phyloP scores from a whole-genome alignment of 1,139 yeast genomes.

The Torulaspora pretoriensis region DNA sequence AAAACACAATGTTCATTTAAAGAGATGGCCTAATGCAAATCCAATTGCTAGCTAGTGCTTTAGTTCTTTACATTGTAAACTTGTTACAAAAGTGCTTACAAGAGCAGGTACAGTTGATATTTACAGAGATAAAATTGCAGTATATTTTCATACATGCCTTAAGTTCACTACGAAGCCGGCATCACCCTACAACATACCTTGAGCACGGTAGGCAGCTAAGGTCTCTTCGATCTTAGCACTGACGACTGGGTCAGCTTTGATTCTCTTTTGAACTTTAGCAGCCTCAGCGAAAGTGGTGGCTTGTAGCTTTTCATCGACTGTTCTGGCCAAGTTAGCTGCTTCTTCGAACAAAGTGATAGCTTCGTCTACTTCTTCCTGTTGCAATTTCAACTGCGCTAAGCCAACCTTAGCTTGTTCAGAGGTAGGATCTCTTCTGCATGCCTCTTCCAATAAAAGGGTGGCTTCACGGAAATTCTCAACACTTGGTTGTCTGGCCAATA shows the following conservation, averaged over 20 bases:
- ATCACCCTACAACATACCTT: constrained; percentile 19
- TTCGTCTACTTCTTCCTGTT: constrained; percentile 74
- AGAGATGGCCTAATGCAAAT: neutral
- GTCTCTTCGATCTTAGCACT: constrained; percentile 44
- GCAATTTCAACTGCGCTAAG: constrained; percentile 85
- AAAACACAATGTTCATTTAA: neutral
- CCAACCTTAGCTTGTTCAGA: constrained; percentile 86
- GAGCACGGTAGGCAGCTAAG: constrained; percentile 37
- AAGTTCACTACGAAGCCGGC: neutral
- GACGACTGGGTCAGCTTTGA: constrained; percentile 62
- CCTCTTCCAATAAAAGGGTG: constrained; percentile 64
- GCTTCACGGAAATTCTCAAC: constrained; percentile 54
- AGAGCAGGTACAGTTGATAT: constrained; percentile 10
- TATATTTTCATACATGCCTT: constrained; percentile 3
- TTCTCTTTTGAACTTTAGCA: constrained; percentile 71
- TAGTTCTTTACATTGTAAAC: neutral
- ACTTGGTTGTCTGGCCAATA: constrained; percentile 59
- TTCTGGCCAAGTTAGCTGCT: constrained; percentile 77
- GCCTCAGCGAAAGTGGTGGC: constrained; percentile 93
- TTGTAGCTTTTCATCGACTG: constrained; percentile 81
- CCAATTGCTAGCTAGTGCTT: too few species aligned
- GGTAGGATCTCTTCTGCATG: constrained; percentile 78
- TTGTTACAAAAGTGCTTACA: neutral
- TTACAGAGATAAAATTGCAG: constrained; percentile 11
- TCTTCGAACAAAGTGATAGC: constrained; percentile 80